Conservation (phyloP, 2,329 filamentous ascomycete genomes). For the Aspergillus fructus region DNA sequence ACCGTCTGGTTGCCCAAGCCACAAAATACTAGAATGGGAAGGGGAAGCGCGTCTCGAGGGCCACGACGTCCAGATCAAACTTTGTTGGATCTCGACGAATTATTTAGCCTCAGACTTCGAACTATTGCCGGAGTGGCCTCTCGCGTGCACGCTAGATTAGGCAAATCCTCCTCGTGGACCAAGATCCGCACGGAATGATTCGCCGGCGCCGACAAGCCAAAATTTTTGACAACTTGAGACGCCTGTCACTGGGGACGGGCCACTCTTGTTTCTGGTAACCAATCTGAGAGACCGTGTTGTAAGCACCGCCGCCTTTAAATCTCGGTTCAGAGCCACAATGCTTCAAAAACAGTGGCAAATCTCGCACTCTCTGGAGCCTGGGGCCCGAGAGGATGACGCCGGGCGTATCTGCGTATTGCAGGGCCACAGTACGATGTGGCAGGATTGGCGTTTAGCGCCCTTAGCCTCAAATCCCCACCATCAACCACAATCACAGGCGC, state of each 20-base stretch:
- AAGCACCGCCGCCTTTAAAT: neutral
- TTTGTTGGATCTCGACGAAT: neutral
- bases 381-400: neutral
- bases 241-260: neutral
- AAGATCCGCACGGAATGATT: conserved; percentile 1
- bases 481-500: neutral
- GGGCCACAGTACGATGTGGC: neutral
- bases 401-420: neutral
- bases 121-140: neutral
- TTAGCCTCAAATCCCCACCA: neutral
- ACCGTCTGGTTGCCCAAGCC: no score
- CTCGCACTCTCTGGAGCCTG: neutral
- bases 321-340: neutral
- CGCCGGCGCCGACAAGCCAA: neutral
- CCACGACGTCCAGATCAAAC: neutral
- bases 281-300: neutral
- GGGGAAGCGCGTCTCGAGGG: no score
- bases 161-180: conserved; percentile 4
- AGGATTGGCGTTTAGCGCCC: neutral
- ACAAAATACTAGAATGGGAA: no score
- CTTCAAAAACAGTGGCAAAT: neutral
- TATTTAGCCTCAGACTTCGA: neutral
- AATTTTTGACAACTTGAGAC: conserved; percentile 5
- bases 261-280: conserved; percentile 1
- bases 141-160: conserved; percentile 3